Evolutionary conservation across 129 eudicot species (phyloP).

Genomic region (Sambucus nigra): DNA sequence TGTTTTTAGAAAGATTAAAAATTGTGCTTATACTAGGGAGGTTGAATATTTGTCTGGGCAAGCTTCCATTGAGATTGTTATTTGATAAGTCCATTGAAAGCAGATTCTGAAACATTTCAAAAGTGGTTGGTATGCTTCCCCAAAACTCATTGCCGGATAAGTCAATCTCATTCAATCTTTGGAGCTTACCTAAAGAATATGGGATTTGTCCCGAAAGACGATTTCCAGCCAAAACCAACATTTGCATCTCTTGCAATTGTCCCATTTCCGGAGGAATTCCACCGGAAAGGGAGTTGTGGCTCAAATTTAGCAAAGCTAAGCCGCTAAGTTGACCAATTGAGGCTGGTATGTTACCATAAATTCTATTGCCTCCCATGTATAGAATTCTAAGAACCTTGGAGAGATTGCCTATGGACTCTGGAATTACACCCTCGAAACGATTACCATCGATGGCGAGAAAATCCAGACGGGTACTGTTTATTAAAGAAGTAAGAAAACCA

Average conservation of each 20-base stretch:
- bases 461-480: slow-evolving; percentile 47
- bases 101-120: slow-evolving; percentile 23
- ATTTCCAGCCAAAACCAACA: slow-evolving; percentile 36
- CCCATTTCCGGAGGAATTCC: slow-evolving; percentile 43
- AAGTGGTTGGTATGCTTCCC: slow-evolving; percentile 45
- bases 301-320: slow-evolving; percentile 33
- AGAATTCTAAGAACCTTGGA: slow-evolving; percentile 40
- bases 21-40: slow-evolving; percentile 35
- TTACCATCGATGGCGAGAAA: slow-evolving; percentile 56
- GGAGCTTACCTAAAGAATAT: slow-evolving; percentile 39
- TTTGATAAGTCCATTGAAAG: slow-evolving; percentile 41
- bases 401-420: slow-evolving; percentile 56
- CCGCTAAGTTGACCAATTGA: slow-evolving; percentile 40
- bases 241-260: slow-evolving; percentile 30
- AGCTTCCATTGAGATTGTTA: slow-evolving; percentile 47
- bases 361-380: slow-evolving; percentile 40
- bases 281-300: slow-evolving; percentile 36
- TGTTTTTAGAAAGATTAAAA: slow-evolving; percentile 49
- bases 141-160: slow-evolving; percentile 36
- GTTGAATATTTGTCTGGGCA: slow-evolving; percentile 31
- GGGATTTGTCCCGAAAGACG: slow-evolving; percentile 37
- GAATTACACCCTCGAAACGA: slow-evolving; percentile 48
- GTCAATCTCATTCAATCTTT: slow-evolving; percentile 26
- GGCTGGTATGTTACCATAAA: slow-evolving; percentile 41
- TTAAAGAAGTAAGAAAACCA: slow-evolving; percentile 34